Conservation (phyloP, 129 eudicot species). For the Apium graveolens region DNA sequence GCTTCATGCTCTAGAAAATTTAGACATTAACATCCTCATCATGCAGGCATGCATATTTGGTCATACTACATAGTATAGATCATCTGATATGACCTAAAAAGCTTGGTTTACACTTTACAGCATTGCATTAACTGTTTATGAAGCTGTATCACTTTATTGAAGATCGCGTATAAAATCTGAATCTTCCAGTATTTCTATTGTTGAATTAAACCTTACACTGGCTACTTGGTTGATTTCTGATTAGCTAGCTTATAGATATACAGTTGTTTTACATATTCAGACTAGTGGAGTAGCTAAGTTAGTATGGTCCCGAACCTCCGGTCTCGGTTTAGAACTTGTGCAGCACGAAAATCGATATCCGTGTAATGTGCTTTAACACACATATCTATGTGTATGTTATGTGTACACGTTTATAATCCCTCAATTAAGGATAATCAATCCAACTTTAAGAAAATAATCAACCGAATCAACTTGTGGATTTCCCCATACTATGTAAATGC, state of each 20-base stretch:
- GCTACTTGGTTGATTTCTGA: background rate
- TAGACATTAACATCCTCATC: too few relatives aligned
- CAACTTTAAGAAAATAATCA: too few relatives aligned
- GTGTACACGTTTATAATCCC: too few relatives aligned
- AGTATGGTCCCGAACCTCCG: background rate
- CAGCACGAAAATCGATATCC: background rate
- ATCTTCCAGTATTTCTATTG: background rate
- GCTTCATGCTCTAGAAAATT: too few relatives aligned
- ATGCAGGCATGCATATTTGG: background rate
- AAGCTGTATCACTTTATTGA: conserved; percentile 1
- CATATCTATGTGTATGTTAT: too few relatives aligned
- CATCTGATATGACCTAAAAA: background rate
- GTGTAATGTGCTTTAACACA: background rate
- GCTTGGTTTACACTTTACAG: background rate
- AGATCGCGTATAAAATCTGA: background rate
- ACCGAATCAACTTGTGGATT: too few relatives aligned
- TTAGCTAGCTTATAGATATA: background rate
- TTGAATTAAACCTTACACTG: background rate
- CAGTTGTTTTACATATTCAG: background rate
- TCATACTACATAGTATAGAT: background rate
- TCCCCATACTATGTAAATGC: background rate
- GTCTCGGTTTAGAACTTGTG: background rate
- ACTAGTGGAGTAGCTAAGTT: background rate
- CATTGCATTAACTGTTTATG: background rate
- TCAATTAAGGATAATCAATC: too few relatives aligned